Evolutionary conservation across 1,284 basidiomycete species (phyloP).

Genomic region (Clitocybe nebularis): DNA sequence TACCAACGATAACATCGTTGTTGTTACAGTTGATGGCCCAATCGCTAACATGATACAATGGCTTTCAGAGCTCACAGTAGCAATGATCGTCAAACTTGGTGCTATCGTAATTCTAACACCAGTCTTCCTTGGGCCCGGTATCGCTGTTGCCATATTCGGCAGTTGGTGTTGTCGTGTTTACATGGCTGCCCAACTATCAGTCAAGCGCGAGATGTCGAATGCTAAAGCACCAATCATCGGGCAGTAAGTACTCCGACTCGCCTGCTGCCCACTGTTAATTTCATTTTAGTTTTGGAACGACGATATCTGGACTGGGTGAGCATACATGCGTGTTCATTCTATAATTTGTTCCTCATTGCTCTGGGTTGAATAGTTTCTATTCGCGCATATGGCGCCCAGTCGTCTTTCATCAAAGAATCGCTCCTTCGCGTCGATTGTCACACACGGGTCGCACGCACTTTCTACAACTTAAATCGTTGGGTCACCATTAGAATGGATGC

Average conservation of each 20-base stretch:
- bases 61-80: conserved; percentile 25
- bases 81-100: conserved; percentile 25
- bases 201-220: conserved; percentile 72
- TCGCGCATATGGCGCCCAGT: conserved; percentile 40
- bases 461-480: conserved; percentile 39
- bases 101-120: conserved; percentile 27
- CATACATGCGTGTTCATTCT: conserved; percentile 3
- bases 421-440: conserved; percentile 33
- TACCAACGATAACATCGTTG: conserved; percentile 6
- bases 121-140: conserved; percentile 24
- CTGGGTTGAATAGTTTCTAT: conserved; percentile 43
- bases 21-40: too few relatives aligned
- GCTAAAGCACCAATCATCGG: conserved; percentile 62
- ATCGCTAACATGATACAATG: too few relatives aligned
- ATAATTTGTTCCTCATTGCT: conserved; percentile 1
- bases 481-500: conserved; percentile 35
- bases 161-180: conserved; percentile 37
- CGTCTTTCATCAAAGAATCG: conserved; percentile 28
- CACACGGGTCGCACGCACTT: conserved; percentile 32
- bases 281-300: conserved; percentile 65
- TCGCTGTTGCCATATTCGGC: conserved; percentile 23
- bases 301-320: conserved; percentile 60
- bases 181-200: conserved; percentile 69
- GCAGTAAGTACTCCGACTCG: too few relatives aligned
- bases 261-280: too few relatives aligned